Percentiles rank a stretch among this genome's conserved stretches.
phyloP scores from a whole-genome alignment of 1,284 basidiomycete genomes.

The Ustilago vetiveriae region DNA sequence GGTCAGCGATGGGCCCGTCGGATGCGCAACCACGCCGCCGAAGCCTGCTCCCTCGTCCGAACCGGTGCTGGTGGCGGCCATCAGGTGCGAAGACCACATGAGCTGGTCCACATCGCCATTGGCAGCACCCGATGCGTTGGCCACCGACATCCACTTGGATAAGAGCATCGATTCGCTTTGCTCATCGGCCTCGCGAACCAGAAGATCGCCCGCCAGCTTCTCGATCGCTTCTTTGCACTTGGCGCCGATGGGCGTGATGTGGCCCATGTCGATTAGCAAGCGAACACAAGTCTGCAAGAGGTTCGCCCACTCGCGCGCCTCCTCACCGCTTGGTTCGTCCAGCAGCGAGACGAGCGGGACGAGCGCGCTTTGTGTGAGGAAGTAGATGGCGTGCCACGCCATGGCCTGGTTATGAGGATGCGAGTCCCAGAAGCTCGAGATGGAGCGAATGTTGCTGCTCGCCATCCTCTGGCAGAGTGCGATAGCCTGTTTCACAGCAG shows the following conservation, averaged over 20 bases:
- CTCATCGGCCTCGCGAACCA: constrained; percentile 18
- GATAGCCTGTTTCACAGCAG: constrained; percentile 48
- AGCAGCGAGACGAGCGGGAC: constrained; percentile 47
- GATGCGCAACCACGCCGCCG: constrained; percentile 18
- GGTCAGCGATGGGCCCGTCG: constrained; percentile 39
- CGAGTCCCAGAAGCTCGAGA: constrained; percentile 47
- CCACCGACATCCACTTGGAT: constrained; percentile 34
- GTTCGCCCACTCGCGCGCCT: constrained; percentile 40
- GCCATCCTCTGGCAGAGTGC: constrained; percentile 47
- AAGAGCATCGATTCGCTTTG: constrained; percentile 27
- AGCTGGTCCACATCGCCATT: constrained; percentile 25
- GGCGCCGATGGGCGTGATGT: constrained; percentile 41
- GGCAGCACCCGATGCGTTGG: constrained; percentile 7
- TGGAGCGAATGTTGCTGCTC: constrained; percentile 44
- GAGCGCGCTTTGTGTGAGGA: constrained; percentile 47
- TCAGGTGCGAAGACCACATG: constrained; percentile 44
- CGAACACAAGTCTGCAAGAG: constrained; percentile 36
- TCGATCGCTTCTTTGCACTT: constrained; percentile 52
- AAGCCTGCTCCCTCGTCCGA: constrained; percentile 20
- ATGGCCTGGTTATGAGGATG: constrained; percentile 51
- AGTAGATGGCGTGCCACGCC: constrained; percentile 51
- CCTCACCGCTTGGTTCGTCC: constrained; percentile 32
- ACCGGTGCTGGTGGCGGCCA: constrained; percentile 10
- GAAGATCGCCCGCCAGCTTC: constrained; percentile 27
- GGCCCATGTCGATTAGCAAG: constrained; percentile 45